phyloP scores from a whole-genome alignment of 1,284 basidiomycete species.

The Trichosporon faecale region DNA sequence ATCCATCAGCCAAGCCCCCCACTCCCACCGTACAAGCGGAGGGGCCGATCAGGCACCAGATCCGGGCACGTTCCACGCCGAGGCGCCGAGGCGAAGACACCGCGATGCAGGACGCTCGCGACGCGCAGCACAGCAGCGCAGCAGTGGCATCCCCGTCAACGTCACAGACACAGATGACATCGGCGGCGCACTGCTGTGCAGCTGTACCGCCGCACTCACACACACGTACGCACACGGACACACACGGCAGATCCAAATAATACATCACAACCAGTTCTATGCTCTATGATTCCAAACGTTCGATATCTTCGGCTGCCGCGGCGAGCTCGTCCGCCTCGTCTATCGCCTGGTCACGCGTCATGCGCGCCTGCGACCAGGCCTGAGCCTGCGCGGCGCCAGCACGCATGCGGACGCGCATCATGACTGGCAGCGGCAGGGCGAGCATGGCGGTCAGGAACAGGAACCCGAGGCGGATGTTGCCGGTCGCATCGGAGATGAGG shows the following conservation, averaged over 20 bases:
- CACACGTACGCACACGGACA: neutral
- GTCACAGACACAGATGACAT: neutral
- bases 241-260: neutral
- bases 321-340: neutral
- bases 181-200: neutral
- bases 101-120: neutral
- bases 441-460: constrained; percentile 80
- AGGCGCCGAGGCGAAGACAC: too few species aligned
- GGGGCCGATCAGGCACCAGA: neutral
- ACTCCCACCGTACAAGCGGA: neutral
- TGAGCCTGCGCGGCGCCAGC: constrained; percentile 63
- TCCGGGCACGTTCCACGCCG: neutral
- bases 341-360: neutral
- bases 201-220: neutral
- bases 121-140: neutral
- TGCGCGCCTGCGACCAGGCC: constrained; percentile 24
- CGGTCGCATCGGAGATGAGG: constrained; percentile 75
- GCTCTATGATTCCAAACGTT: neutral
- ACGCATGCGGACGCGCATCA: constrained; percentile 66
- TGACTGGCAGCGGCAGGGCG: constrained; percentile 70
- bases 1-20: neutral
- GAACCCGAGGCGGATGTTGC: constrained; percentile 84
- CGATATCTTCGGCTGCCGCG: neutral
- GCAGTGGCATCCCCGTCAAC: neutral
- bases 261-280: neutral